Conservation (phyloP, 257 asterid species). For the Ballota nigra region DNA sequence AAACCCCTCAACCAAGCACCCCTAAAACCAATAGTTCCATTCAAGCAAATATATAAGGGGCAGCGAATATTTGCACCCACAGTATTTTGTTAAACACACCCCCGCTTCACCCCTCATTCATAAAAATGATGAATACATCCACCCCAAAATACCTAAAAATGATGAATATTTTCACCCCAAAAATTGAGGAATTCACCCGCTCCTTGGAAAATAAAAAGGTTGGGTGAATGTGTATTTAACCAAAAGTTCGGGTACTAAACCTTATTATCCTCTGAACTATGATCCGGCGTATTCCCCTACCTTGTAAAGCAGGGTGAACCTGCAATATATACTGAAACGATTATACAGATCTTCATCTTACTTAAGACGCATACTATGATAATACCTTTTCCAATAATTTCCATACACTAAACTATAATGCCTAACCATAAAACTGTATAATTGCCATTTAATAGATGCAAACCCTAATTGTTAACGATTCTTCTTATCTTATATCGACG, state of each 20-base stretch:
- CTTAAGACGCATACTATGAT: too few species aligned
- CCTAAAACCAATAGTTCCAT: too few species aligned
- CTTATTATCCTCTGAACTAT: conserved; percentile 67
- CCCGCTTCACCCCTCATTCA: too few species aligned
- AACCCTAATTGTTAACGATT: not conserved
- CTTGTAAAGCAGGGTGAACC: conserved; percentile 69
- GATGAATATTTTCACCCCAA: not conserved
- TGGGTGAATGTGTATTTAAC: too few species aligned
- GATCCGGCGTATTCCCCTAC: conserved; percentile 74
- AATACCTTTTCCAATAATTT: not conserved
- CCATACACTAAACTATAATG: not conserved
- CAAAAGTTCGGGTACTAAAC: too few species aligned
- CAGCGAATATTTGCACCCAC: too few species aligned
- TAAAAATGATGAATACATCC: too few species aligned
- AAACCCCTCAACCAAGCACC: too few species aligned
- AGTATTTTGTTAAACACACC: not conserved
- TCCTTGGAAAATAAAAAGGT: too few species aligned
- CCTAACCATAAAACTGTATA: not conserved
- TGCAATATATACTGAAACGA: conserved; percentile 36
- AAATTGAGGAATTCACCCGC: too few species aligned
- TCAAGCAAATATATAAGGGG: not conserved
- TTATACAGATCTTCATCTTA: conserved; percentile 14
- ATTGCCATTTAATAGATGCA: not conserved
- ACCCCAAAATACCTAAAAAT: not conserved
- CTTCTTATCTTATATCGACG: conserved; percentile 7